Base-by-base conservation (phyloP, 192 early-diverging fungal genomes). In the Helicostylum pulchrum region DNA sequence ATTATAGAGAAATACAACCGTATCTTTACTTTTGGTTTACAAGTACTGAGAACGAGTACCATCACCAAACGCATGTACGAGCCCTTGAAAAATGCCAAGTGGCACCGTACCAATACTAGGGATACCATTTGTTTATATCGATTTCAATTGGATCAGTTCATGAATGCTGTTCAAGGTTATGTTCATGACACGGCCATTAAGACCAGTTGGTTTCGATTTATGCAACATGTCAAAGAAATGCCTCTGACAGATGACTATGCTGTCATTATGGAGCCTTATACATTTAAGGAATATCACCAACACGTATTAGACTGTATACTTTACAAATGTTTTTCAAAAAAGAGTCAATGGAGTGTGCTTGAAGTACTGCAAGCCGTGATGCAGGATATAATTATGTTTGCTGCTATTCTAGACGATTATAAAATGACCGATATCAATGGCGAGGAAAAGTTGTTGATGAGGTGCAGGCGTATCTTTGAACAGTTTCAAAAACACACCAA, bases 111-210 rank as follows among this genome's bases (percentile, higher is more conserved):
- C 23, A 20, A 21, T 11, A 57, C 39, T 10, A 17, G 61, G 4
- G 58, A 62, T 21, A 50, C 63, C 19, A 26, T 80, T n/a, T 71
- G 76, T 39, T 66, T 39, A 47, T 78, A 78, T 30, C 67, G 78
- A 12, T 84, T 84, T 58, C 69, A 78, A 36, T 61, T 77, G 6
- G 67, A 77, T 15, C 82, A 84, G 47, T 78, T 84, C 42, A 66
- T 84, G 26, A 51, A 65, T 30, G 77, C 76, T 4, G 42, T 84
- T n/a, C 72, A 74, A 11, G 76, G 69, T 0, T 84, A 79, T 43
- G 49, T 79, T 15, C 67, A 72, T 39, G 70, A 81, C 42, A 67
- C 58, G 9, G 82, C 70, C 2, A 74, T 84, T 50, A 55, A 54
- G 3, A 52, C 68, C 3, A 84, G 68, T 2, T 84, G 82, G 82